Percentiles rank a stretch among this genome's conserved stretches.
These are phyloP conservation scores for Apiospora rasikravindrae DNA, from an alignment of 2,329 filamentous ascomycete species.

Conservation along the genomic window DNA sequence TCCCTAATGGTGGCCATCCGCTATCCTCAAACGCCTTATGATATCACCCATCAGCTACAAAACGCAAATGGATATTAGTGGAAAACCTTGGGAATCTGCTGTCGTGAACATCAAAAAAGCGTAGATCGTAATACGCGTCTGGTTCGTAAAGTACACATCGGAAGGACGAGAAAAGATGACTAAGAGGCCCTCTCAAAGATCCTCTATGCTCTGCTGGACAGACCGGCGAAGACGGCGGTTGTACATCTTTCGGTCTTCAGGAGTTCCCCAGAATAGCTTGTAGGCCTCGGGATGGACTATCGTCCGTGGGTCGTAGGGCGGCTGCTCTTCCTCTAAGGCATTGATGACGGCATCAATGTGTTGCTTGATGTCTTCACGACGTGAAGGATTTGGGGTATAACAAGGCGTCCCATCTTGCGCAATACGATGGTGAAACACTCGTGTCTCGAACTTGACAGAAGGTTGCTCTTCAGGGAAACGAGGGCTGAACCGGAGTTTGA, in stretches of 20 bases:
- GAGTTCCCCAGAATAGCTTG: constrained; percentile 82
- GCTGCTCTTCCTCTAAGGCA: constrained; percentile 84
- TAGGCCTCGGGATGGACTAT: constrained; percentile 86
- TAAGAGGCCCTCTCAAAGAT: constrained; percentile 36
- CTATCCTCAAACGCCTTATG: constrained; percentile 15
- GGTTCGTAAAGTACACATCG: not conserved
- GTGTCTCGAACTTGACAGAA: constrained; percentile 78
- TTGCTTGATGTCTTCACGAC: constrained; percentile 75
- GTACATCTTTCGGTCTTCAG: constrained; percentile 83
- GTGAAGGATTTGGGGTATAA: constrained; percentile 69
- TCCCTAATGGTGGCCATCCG: not conserved
- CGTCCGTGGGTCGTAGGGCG: constrained; percentile 88
- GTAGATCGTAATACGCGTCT: constrained; percentile 8
- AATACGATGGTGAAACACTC: constrained; percentile 87
- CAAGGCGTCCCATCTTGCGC: constrained; percentile 81
- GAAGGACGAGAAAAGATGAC: not conserved
- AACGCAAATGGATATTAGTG: constrained; percentile 13
- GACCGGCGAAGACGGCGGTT: constrained; percentile 80
- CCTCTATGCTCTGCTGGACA: constrained; percentile 72
- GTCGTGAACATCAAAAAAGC: constrained; percentile 20
- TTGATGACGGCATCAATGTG: constrained; percentile 86
- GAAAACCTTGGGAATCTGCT: constrained; percentile 14
- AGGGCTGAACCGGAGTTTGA: constrained; percentile 80
- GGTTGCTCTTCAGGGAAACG: constrained; percentile 89
- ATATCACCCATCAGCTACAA: not conserved